Conservation (phyloP, 2,329 filamentous ascomycete species). For the Trichoderma oligosporum region DNA sequence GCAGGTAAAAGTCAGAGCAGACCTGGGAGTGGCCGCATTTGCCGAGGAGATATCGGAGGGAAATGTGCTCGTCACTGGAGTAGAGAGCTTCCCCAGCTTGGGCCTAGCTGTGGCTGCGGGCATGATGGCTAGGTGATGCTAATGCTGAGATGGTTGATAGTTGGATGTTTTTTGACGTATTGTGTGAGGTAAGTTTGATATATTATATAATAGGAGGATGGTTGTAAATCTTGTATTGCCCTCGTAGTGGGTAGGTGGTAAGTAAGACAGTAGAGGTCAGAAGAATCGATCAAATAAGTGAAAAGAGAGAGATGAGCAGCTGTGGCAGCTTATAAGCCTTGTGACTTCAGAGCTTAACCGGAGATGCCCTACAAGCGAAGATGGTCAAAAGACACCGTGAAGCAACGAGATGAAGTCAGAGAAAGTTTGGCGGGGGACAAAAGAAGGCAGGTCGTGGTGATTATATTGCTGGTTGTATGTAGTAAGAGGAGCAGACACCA, state of each 20-base stretch:
- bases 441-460: slow-evolving; percentile 20
- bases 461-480: slow-evolving; percentile 20
- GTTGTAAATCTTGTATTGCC: neutral
- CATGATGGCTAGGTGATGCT: slow-evolving; percentile 40
- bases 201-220: slow-evolving; percentile 9
- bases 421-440: slow-evolving; percentile 15
- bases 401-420: slow-evolving; percentile 20
- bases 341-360: slow-evolving; percentile 11
- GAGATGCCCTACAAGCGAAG: slow-evolving; percentile 6
- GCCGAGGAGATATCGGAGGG: slow-evolving; percentile 58
- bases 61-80: slow-evolving; percentile 60
- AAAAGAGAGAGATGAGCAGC: neutral
- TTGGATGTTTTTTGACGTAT: slow-evolving; percentile 10
- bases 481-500: slow-evolving; percentile 18
- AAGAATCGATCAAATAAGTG: neutral
- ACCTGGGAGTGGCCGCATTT: slow-evolving; percentile 66
- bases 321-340: slow-evolving; percentile 16
- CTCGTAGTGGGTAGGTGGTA: neutral
- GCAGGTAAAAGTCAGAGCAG: slow-evolving; percentile 38
- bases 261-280: slow-evolving; percentile 1
- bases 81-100: slow-evolving; percentile 60
- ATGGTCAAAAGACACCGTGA: neutral
- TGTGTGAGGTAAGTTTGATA: too few species aligned
- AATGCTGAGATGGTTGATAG: slow-evolving; percentile 1
- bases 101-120: slow-evolving; percentile 47